Conservation (phyloP, 805 yeast species). For the Torulaspora franciscae region DNA sequence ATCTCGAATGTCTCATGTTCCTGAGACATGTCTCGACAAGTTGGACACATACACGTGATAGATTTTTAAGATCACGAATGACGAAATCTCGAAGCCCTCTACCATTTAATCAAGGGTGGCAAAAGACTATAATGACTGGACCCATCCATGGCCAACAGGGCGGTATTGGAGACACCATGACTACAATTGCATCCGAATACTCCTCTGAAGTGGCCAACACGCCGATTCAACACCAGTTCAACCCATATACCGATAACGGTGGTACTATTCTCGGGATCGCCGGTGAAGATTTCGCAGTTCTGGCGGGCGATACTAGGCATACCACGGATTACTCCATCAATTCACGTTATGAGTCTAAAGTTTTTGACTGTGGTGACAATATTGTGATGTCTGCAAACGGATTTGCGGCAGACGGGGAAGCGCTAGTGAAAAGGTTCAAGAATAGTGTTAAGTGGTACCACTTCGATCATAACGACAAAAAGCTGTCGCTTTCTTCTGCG, state of each 20-base stretch:
- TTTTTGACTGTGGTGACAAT: constrained; percentile 83
- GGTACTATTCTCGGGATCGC: constrained; percentile 98
- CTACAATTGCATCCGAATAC: constrained; percentile 63
- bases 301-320: constrained; percentile 98
- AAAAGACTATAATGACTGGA: constrained; percentile 4
- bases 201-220: constrained; percentile 46
- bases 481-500: constrained; percentile 61
- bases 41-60: not conserved
- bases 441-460: constrained; percentile 80
- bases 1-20: not conserved
- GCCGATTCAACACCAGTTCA: constrained; percentile 89
- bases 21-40: not conserved
- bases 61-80: not conserved
- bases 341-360: constrained; percentile 87
- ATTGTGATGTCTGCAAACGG: constrained; percentile 90
- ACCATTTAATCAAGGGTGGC: constrained; percentile 15
- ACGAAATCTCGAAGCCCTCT: not conserved
- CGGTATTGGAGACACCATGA: constrained; percentile 5
- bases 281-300: constrained; percentile 92
- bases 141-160: not conserved
- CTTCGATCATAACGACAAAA: constrained; percentile 72
- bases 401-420: constrained; percentile 90
- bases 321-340: constrained; percentile 91
- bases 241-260: constrained; percentile 92
- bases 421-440: constrained; percentile 70